Percentiles rank a stretch among this genome's conserved stretches.
Conservation (phyloP, 768 basidiomycete species). For the Wakefieldia striispora region DNA sequence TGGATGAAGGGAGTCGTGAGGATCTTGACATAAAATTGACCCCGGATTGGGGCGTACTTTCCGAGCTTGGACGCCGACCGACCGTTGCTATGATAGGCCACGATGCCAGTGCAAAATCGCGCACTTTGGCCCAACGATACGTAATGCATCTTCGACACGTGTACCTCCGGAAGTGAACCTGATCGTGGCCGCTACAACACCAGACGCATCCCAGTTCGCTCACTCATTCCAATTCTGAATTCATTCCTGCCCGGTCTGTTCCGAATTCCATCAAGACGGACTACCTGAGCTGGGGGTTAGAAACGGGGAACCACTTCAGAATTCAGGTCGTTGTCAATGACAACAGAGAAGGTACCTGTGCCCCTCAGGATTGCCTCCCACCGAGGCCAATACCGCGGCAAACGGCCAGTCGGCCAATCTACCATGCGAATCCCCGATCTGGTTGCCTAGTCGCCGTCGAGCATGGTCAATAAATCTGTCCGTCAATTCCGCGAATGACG, state of each 20-base stretch:
- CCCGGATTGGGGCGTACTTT: constrained; percentile 10
- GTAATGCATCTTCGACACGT: constrained; percentile 28
- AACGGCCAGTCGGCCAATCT: neutral
- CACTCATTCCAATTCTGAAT: constrained; percentile 2
- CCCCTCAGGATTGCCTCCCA: constrained; percentile 3
- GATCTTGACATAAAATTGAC: constrained; percentile 24
- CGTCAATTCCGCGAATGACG: constrained; percentile 8
- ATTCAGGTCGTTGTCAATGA: constrained; percentile 21
- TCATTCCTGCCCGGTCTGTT: constrained; percentile 11
- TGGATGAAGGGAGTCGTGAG: constrained; percentile 10
- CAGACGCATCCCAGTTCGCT: constrained; percentile 15
- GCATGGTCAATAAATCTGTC: constrained; percentile 2
- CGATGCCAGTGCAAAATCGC: too few species aligned
- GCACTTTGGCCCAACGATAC: constrained; percentile 7
- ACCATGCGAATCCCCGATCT: constrained; percentile 26
- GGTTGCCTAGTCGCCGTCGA: constrained; percentile 21
- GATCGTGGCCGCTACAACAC: constrained; percentile 15
- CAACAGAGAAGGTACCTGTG: constrained; percentile 24
- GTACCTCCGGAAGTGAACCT: constrained; percentile 23
- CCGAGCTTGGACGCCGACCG: constrained; percentile 11
- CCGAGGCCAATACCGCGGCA: constrained; percentile 4
- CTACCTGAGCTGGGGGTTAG: constrained; percentile 2
- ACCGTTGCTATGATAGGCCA: constrained; percentile 19
- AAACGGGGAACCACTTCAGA: constrained; percentile 26
- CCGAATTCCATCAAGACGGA: constrained; percentile 7